Percentiles rank a stretch among this genome's conserved stretches.
These are phyloP conservation scores for Neckera pumila DNA, from an alignment of 225 moss, liverwort and hornwort genomes.

Conservation along the genomic window DNA sequence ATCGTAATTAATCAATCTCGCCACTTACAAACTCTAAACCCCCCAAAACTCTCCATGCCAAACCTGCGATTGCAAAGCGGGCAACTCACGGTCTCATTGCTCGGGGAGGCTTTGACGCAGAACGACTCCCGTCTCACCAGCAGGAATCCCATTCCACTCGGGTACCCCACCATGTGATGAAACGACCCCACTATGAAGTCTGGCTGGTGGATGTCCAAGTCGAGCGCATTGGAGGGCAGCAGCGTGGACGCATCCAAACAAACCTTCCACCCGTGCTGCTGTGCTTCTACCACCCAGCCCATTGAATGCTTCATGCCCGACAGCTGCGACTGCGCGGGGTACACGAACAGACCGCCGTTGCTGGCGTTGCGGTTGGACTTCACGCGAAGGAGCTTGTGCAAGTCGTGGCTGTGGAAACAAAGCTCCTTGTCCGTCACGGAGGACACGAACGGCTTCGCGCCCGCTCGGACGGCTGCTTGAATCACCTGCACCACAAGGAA, in stretches of 20 bases:
- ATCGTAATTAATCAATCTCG: neutral
- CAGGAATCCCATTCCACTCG: conserved; percentile 70
- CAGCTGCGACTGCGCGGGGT: conserved; percentile 33
- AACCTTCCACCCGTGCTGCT: conserved; percentile 45
- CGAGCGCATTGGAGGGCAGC: conserved; percentile 41
- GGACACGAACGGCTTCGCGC: conserved; percentile 43
- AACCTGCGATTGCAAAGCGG: neutral
- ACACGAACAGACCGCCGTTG: conserved; percentile 39
- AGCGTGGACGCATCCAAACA: conserved; percentile 46
- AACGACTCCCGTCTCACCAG: conserved; percentile 53
- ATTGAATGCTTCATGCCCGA: conserved; percentile 42
- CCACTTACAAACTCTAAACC: no score
- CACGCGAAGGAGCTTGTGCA: conserved; percentile 41
- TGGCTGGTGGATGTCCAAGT: conserved; percentile 52
- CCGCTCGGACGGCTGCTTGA: conserved; percentile 36
- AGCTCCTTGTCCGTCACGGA: conserved; percentile 54
- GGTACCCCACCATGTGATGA: conserved; percentile 71
- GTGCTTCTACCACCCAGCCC: conserved; percentile 43
- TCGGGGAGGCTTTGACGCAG: conserved; percentile 20
- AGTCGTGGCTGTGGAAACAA: conserved; percentile 33
- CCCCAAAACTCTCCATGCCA: neutral
- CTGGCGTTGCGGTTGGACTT: conserved; percentile 20
- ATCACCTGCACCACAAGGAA: conserved; percentile 7
- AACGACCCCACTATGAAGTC: conserved; percentile 75
- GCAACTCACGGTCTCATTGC: conserved; percentile 3